Percentiles rank a stretch among this genome's conserved stretches.
These are phyloP conservation scores for Candida coquimbonensis DNA, from an alignment of 805 yeast species.

Conservation along the genomic window DNA sequence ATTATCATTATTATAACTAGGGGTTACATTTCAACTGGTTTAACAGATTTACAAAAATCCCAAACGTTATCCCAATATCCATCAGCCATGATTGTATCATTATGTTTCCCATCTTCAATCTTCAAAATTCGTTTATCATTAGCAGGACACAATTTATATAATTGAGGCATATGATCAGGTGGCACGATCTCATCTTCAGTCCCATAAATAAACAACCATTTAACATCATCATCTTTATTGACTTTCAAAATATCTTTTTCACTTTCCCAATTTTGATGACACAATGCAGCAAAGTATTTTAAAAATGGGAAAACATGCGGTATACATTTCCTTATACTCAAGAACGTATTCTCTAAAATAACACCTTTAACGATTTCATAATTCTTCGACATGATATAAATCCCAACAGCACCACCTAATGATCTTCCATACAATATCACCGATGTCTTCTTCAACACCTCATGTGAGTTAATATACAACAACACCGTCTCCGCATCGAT, in stretches of 20 bases:
- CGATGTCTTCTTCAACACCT: slow-evolving; percentile 43
- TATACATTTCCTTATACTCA: slow-evolving; percentile 63
- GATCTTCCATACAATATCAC: slow-evolving; percentile 80
- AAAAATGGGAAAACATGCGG: slow-evolving; percentile 71
- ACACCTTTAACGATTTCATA: slow-evolving; percentile 50
- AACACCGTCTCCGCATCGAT: slow-evolving; percentile 72
- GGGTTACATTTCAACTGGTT: slow-evolving; percentile 3
- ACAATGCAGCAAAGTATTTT: slow-evolving; percentile 46
- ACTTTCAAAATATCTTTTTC: slow-evolving; percentile 49
- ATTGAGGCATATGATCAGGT: slow-evolving; percentile 65
- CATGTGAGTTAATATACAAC: slow-evolving; percentile 47
- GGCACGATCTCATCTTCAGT: slow-evolving; percentile 86
- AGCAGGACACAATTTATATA: slow-evolving; percentile 48
- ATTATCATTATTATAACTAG: no score
- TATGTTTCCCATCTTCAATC: slow-evolving; percentile 64
- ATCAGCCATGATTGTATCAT: slow-evolving; percentile 71
- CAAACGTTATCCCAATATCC: slow-evolving; percentile 71
- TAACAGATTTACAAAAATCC: slow-evolving; percentile 39
- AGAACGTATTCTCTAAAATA: slow-evolving; percentile 81
- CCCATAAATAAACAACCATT: slow-evolving; percentile 62
- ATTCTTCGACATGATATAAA: slow-evolving; percentile 64
- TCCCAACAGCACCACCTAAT: slow-evolving; percentile 91
- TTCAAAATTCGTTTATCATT: slow-evolving; percentile 43
- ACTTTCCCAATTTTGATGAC: slow-evolving; percentile 81
- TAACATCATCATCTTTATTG: slow-evolving; percentile 37